phyloP scores from a whole-genome alignment of 2,329 filamentous ascomycete genomes.

The Aspergillus piperis region DNA sequence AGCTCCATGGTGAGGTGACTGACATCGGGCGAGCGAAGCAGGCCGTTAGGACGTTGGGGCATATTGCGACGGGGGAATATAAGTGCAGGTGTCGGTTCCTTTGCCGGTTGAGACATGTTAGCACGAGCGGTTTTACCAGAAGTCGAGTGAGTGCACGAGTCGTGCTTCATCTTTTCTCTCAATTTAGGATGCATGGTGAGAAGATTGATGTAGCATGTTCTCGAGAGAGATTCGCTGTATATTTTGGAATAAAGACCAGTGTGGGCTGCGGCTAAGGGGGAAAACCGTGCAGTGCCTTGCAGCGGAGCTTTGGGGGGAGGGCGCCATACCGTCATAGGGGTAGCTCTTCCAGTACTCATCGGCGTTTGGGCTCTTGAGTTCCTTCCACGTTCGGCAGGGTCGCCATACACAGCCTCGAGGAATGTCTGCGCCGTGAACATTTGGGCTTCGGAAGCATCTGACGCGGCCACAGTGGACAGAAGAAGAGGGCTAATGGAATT shows the following conservation, averaged over 20 bases:
- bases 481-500: constrained; percentile 57
- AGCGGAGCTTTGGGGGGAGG: constrained; percentile 32
- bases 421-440: constrained; percentile 74
- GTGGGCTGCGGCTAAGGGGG: constrained; percentile 9
- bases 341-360: constrained; percentile 55
- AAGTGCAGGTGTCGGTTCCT: constrained; percentile 61
- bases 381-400: constrained; percentile 60
- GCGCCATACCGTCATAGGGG: constrained; percentile 47
- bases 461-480: constrained; percentile 71
- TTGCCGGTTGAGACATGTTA: constrained; percentile 45
- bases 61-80: constrained; percentile 60
- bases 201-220: constrained; percentile 9
- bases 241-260: background rate
- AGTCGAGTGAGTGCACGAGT: constrained; percentile 19
- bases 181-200: constrained; percentile 6
- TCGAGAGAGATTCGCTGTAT: background rate
- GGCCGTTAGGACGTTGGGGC: constrained; percentile 67
- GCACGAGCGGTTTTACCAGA: constrained; percentile 31
- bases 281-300: constrained; percentile 22
- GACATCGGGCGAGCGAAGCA: constrained; percentile 75
- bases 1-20: constrained; percentile 67
- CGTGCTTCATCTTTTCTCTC: constrained; percentile 17
- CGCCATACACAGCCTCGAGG: constrained; percentile 75
- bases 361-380: constrained; percentile 69
- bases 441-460: constrained; percentile 79